These are phyloP conservation scores for Kluyveromyces siamensis DNA, from an alignment of 805 yeast species.

Conservation along the genomic window DNA sequence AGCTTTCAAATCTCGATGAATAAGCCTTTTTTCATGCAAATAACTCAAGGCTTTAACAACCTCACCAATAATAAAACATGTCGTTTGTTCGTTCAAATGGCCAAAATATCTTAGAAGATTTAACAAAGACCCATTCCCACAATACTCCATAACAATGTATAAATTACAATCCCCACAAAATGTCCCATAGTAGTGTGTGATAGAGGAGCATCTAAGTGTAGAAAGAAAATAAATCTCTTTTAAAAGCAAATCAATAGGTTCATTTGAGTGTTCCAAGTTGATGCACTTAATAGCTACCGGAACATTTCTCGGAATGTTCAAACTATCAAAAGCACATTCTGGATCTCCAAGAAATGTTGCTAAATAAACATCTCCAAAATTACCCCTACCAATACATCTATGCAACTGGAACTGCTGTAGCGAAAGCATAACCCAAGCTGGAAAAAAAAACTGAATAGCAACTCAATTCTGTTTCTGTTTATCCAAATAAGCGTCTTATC, in stretches of 20 bases:
- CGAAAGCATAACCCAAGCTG: not conserved
- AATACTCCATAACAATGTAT: constrained; percentile 91
- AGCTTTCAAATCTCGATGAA: constrained; percentile 86
- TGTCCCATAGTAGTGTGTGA: constrained; percentile 61
- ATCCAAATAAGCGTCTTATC: not conserved
- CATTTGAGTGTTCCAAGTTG: constrained; percentile 69
- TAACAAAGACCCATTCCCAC: constrained; percentile 90
- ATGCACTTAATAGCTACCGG: constrained; percentile 82
- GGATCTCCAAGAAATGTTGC: constrained; percentile 29
- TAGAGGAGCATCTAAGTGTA: constrained; percentile 51
- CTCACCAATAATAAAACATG: constrained; percentile 53
- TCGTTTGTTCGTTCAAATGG: constrained; percentile 35
- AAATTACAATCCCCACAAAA: constrained; percentile 55
- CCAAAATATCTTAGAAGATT: constrained; percentile 46
- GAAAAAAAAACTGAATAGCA: not conserved
- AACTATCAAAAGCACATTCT: not conserved
- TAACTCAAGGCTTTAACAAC: constrained; percentile 66
- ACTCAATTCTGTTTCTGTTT: not conserved
- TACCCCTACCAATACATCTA: constrained; percentile 71
- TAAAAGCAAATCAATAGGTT: constrained; percentile 59
- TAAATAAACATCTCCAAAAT: constrained; percentile 78
- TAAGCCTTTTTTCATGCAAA: constrained; percentile 63
- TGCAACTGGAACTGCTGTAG: constrained; percentile 10
- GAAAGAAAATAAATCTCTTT: constrained; percentile 75
- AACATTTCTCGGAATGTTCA: constrained; percentile 28